Conservation (phyloP, 352 stramenopile genomes). For the Pythium chondricola region DNA sequence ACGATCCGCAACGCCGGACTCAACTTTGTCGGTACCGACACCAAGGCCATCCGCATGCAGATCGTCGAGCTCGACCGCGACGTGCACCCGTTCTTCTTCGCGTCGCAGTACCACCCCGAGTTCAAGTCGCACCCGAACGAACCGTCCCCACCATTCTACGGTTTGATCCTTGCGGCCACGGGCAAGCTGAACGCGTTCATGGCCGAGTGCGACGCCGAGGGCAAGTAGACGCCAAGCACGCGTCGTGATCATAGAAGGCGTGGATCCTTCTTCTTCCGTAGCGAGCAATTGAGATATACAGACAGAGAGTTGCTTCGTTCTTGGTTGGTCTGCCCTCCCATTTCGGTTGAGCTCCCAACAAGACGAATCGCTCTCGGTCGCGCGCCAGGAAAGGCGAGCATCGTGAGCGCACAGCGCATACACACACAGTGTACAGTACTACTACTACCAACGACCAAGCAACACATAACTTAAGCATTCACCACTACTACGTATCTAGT, state of each 20-base stretch:
- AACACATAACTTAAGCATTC: no score
- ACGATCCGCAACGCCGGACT: slow-evolving; percentile 90
- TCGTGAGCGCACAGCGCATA: neutral
- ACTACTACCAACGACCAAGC: slow-evolving; percentile 1
- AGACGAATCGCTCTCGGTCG: slow-evolving; percentile 23
- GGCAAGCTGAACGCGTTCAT: slow-evolving; percentile 74
- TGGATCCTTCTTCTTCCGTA: neutral
- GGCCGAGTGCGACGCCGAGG: slow-evolving; percentile 26
- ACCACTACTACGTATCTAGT: neutral
- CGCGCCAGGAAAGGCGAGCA: no score
- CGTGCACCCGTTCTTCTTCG: slow-evolving; percentile 99
- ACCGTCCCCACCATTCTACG: slow-evolving; percentile 97
- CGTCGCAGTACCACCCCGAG: slow-evolving; percentile 99
- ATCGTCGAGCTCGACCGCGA: slow-evolving; percentile 95
- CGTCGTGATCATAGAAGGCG: neutral
- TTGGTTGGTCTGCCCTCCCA: slow-evolving; percentile 5
- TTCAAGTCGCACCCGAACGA: slow-evolving; percentile 96
- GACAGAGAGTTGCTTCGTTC: slow-evolving; percentile 6
- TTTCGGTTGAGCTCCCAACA: slow-evolving; percentile 16
- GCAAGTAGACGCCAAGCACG: slow-evolving; percentile 16
- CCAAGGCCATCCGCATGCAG: slow-evolving; percentile 97
- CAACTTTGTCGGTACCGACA: slow-evolving; percentile 97
- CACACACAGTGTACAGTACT: slow-evolving; percentile 6
- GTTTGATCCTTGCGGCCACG: slow-evolving; percentile 90
- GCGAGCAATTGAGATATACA: neutral